Base-by-base conservation (phyloP, 1,139 yeast genomes). In the Taiozyma onychis region DNA sequence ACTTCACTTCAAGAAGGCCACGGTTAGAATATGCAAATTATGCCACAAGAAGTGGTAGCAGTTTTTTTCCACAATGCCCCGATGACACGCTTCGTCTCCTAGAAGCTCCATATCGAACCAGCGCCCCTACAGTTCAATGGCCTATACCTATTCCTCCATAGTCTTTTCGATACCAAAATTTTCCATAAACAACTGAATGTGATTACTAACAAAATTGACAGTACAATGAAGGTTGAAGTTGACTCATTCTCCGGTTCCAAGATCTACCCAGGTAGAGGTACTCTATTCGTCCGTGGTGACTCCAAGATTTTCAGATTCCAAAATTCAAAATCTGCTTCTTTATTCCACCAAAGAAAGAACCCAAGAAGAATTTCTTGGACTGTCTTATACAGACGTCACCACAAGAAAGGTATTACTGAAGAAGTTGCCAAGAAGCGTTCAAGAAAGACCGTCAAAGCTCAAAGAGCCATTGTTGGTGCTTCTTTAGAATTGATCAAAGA, bases 251-350 rank as follows among this genome's bases (percentile, higher is more conserved):
- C 99, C 72, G 99, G 99, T 79, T 79, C 91, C 73, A 93, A 91
- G 83, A 93, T 93, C 85, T 95, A 93, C 96, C 99, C 99, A 83
- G 98, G 99, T 80, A 88, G 97, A 85, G 99, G 99, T 81, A 89
- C 95, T 75, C 86, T 93, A 77, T 93, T 89, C 74, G 93, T 93
- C 78, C 91, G 99, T 81, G 97, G 98, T 71, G 99, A 93, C 90
- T 90, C 98, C 73, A 93, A 93, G 83, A 78, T 91, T 73, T 93
- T 93, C 96, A 90, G 99, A 85, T 93, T 95, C 95, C 95, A 88
- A 78, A 85, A 90, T 75, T 88, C 97, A 67, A 95, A 93, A 82
- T 83, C 96, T 73, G 95, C 96, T 70, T 90, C 99, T 74, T 86
- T 93, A 72, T 93, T 93, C 95, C 85, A 85, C 73, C 99, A 95